phyloP scores from a whole-genome alignment of 2,329 filamentous ascomycete species.

The Fusarium pseudocircinatum region DNA sequence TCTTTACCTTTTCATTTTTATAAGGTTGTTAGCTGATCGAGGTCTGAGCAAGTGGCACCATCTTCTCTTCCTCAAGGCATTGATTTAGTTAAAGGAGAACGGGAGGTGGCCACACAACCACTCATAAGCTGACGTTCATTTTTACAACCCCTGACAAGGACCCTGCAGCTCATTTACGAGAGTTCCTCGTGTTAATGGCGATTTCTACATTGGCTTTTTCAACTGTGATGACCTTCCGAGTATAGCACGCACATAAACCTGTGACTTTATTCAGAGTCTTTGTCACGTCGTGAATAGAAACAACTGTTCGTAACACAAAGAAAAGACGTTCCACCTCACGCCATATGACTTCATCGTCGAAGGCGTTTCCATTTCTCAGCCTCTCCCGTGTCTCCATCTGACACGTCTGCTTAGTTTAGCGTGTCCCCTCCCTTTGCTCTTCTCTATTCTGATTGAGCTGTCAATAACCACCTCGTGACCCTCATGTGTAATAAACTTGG shows the following conservation, averaged over 20 bases:
- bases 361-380: slow-evolving; percentile 18
- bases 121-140: slow-evolving; percentile 22
- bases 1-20: slow-evolving; percentile 5
- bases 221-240: slow-evolving; percentile 3
- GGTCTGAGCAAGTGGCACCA: slow-evolving; percentile 16
- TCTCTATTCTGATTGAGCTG: slow-evolving; percentile 8
- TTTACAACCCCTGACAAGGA: slow-evolving; percentile 15
- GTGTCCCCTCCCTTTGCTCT: background rate
- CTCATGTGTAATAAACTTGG: background rate
- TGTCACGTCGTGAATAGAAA: background rate
- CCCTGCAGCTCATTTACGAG: slow-evolving; percentile 33
- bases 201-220: slow-evolving; percentile 5
- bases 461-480: slow-evolving; percentile 26
- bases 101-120: slow-evolving; percentile 19
- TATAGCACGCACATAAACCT: background rate
- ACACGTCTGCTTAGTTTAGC: slow-evolving; percentile 21
- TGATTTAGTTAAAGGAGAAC: slow-evolving; percentile 7
- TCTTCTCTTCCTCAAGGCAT: background rate
- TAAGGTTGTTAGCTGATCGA: slow-evolving; percentile 7
- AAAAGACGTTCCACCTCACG: slow-evolving; percentile 22
- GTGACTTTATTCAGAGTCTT: background rate
- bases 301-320: background rate
- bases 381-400: slow-evolving; percentile 28
- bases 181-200: slow-evolving; percentile 21
- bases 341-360: slow-evolving; percentile 26